Percentiles rank a stretch among this genome's conserved stretches.
These are phyloP conservation scores for Microcyclospora pomicola DNA, from an alignment of 2,329 filamentous ascomycete genomes.

Conservation along the genomic window DNA sequence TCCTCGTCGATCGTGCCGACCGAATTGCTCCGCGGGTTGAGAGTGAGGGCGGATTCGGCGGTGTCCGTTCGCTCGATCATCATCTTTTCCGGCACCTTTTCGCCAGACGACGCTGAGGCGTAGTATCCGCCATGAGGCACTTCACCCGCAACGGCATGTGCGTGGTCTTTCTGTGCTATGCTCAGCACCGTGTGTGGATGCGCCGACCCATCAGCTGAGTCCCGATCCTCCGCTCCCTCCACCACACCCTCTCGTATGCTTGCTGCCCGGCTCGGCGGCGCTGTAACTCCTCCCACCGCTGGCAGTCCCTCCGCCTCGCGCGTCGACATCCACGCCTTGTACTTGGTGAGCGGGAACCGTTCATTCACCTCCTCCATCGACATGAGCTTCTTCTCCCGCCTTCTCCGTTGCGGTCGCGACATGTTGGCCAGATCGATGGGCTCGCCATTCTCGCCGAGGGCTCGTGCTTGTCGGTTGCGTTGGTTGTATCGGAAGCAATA, in stretches of 20 bases:
- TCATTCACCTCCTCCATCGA: constrained; percentile 98
- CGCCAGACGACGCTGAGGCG: background rate
- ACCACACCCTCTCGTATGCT: constrained; percentile 49
- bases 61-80: background rate
- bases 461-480: constrained; percentile 65
- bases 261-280: constrained; percentile 55
- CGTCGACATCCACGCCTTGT: constrained; percentile 83
- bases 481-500: constrained; percentile 99
- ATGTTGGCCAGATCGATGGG: constrained; percentile 78
- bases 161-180: constrained; percentile 33
- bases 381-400: constrained; percentile 97
- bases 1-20: constrained; percentile 44
- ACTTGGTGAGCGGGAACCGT: constrained; percentile 88
- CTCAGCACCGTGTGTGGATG: constrained; percentile 26
- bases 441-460: constrained; percentile 63
- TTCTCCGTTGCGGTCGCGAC: constrained; percentile 62
- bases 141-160: constrained; percentile 11
- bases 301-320: constrained; percentile 74
- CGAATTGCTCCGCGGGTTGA: constrained; percentile 20
- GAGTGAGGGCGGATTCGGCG: constrained; percentile 1
- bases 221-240: constrained; percentile 17
- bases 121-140: constrained; percentile 8
- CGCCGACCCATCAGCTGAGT: constrained; percentile 14
- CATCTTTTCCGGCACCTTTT: background rate
- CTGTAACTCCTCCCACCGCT: constrained; percentile 68